Evolutionary conservation across 768 basidiomycete genomes (phyloP), one percentile per base, ranked within the genome.

Genomic region (Gloeopeniophorella convolvens): DNA sequence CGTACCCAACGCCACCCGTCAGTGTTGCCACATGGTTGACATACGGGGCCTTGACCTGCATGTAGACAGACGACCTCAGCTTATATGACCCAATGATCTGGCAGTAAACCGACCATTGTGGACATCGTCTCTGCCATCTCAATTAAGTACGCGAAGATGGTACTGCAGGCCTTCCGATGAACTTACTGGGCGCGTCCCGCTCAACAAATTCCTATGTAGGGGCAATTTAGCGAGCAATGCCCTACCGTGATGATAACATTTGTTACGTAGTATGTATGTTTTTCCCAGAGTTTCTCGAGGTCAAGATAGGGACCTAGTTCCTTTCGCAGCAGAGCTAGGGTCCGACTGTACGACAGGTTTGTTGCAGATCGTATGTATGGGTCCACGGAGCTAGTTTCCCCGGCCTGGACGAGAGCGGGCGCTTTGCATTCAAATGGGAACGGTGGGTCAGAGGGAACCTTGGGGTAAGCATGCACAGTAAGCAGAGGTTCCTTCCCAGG

Each of bases 231-330:
- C n/a, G n/a, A n/a, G n/a, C n/a, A n/a, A n/a, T n/a, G n/a, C n/a
- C n/a, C n/a, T n/a, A n/a, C n/a, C n/a, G n/a, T n/a, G n/a, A n/a
- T n/a, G n/a, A n/a, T n/a, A n/a, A n/a, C n/a, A n/a, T n/a, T n/a
- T 39, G 62, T 57, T 46, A 73, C 72, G 55, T 72, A 75, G 56
- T 68, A 66, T 8, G 70, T 73, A 48, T 76, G 74, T 59, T 62
- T 67, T 48, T 73, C 70, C 72, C 74, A 76, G 12, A 74, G 57
- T 48, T 65, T 65, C 62, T 77, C 76, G 3, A 75, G 62, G 41
- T 72, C 65, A 48, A 69, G 72, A 56, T 67, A 64, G 35, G 75
- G 76, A 0, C 75, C 75, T 21, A 73, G 50, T 36, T 66, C 54
- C 32, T 62, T 60, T 37, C 65, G 63, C 24, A 71, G 60, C 23